A percentile compares a stretch with the other conserved stretches of the same genome.
Conservation (phyloP, 805 yeast genomes). For the Saccharomycopsis sp. region DNA sequence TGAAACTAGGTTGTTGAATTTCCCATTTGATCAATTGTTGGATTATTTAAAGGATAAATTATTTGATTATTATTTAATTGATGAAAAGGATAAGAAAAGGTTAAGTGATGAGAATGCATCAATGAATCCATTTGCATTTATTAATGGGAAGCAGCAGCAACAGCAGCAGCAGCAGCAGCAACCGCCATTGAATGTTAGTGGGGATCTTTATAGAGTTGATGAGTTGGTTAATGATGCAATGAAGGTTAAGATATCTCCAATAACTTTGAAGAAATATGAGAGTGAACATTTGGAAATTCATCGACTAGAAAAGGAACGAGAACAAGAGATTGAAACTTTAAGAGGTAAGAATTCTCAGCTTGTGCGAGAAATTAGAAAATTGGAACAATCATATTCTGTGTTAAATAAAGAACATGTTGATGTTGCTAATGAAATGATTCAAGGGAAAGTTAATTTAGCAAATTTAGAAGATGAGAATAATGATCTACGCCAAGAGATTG, state of each 20-base stretch:
- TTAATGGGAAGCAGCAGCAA: conserved; percentile 18
- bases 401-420: conserved; percentile 79
- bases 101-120: conserved; percentile 7
- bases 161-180: no score
- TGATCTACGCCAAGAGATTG: conserved; percentile 45
- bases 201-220: conserved; percentile 53
- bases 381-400: conserved; percentile 62
- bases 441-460: conserved; percentile 68
- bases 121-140: conserved; percentile 22
- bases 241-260: conserved; percentile 64
- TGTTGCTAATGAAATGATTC: conserved; percentile 82
- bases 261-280: conserved; percentile 60
- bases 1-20: conserved; percentile 45
- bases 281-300: conserved; percentile 72
- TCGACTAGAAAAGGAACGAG: conserved; percentile 55
- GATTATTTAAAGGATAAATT: conserved; percentile 73
- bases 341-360: conserved; percentile 63
- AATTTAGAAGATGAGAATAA: conserved; percentile 68
- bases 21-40: conserved; percentile 71
- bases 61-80: conserved; percentile 59
- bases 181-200: not conserved
- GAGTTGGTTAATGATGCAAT: conserved; percentile 74
- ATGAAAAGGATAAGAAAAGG: conserved; percentile 20
- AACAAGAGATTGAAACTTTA: conserved; percentile 52
- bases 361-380: conserved; percentile 61